A percentile compares a stretch with the other conserved stretches of the same genome.
phyloP scores from a whole-genome alignment of 306 rosid species.

The Quercus bicolor region DNA sequence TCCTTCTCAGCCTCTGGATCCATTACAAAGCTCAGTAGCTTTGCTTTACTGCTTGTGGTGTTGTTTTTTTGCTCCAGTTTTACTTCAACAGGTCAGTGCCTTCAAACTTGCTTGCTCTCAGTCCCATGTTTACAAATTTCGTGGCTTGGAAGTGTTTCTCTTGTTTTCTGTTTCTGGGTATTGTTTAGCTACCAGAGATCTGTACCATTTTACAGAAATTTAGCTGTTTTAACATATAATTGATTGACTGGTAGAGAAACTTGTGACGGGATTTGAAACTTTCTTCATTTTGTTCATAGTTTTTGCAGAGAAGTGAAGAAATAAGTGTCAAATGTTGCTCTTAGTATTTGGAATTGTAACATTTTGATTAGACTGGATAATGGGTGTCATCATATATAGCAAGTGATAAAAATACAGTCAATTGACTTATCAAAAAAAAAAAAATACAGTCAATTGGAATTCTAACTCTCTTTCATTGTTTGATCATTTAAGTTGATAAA shows the following conservation, averaged over 20 bases:
- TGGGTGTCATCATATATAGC: not conserved
- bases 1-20: slow-evolving; percentile 43
- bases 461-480: not conserved
- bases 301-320: not conserved
- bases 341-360: not conserved
- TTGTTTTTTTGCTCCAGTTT: slow-evolving; percentile 56
- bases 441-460: not conserved
- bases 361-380: not conserved
- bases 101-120: not conserved
- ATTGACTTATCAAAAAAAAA: not conserved
- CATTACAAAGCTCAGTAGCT: slow-evolving; percentile 37
- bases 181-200: not conserved
- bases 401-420: not conserved
- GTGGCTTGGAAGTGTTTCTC: slow-evolving; percentile 2
- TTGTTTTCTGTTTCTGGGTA: slow-evolving; percentile 17
- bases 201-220: not conserved
- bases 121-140: not conserved
- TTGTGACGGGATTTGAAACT: not conserved
- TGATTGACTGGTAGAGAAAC: slow-evolving; percentile 1
- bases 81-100: slow-evolving; percentile 64
- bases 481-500: not conserved
- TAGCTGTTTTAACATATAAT: not conserved
- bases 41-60: slow-evolving; percentile 38
- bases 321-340: not conserved
- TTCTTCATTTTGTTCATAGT: not conserved